A percentile compares a stretch with the other conserved stretches of the same genome.
Evolutionary conservation across 306 rosid species (phyloP).

Genomic region (Cucurbita ficifolia): DNA sequence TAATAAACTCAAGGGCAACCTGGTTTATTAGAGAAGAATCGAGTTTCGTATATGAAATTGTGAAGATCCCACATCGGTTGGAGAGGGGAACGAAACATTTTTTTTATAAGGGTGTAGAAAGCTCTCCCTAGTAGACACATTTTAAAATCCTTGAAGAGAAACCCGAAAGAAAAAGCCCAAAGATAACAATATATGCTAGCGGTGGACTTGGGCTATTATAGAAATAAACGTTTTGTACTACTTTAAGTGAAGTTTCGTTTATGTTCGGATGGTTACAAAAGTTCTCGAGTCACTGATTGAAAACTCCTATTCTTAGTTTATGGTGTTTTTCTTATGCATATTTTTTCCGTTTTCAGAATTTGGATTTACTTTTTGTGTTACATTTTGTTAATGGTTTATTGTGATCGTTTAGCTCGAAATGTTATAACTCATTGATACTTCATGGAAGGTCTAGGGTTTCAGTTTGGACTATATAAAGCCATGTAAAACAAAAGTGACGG

Average conservation of each 20-base stretch:
- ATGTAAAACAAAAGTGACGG: neutral
- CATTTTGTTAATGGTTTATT: neutral
- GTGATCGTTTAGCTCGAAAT: neutral
- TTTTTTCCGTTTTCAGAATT: neutral
- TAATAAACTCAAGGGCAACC: neutral
- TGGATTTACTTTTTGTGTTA: neutral
- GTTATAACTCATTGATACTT: neutral
- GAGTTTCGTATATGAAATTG: no score
- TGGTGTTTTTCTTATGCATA: neutral
- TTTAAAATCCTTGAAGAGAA: no score
- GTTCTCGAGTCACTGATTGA: neutral
- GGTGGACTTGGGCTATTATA: no score
- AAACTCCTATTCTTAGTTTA: neutral
- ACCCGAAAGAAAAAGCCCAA: no score
- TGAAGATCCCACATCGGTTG: no score
- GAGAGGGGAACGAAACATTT: no score
- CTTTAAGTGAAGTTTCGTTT: no score
- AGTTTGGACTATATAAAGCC: neutral
- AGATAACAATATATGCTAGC: no score
- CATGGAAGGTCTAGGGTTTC: neutral
- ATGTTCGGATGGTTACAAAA: no score
- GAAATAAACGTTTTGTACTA: neutral
- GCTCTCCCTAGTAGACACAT: no score
- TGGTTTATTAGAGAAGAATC: neutral
- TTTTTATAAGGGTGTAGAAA: no score